These are phyloP conservation scores for Xylariales sp. DNA, from an alignment of 2,329 filamentous ascomycete species.

Conservation along the genomic window DNA sequence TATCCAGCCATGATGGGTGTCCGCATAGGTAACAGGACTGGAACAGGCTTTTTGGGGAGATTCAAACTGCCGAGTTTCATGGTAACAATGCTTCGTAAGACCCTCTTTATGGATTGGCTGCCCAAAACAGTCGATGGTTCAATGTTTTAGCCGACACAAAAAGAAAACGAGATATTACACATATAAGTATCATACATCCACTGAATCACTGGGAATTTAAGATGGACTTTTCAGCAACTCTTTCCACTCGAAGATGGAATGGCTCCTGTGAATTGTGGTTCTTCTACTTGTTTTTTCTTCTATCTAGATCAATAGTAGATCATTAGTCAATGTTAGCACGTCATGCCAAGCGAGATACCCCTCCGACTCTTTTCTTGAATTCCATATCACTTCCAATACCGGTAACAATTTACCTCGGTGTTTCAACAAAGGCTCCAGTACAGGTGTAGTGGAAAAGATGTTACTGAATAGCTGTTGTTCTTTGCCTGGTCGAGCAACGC, in stretches of 20 bases:
- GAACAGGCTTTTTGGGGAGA: slow-evolving; percentile 12
- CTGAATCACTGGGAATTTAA: neutral
- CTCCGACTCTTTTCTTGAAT: neutral
- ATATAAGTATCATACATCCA: neutral
- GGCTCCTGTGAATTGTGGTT: too few species aligned
- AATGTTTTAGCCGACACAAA: slow-evolving; percentile 3
- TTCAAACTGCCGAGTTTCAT: slow-evolving; percentile 19
- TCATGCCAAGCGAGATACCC: slow-evolving; percentile 4
- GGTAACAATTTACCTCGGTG: slow-evolving; percentile 2
- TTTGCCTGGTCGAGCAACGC: slow-evolving; percentile 1
- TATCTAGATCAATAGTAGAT: neutral
- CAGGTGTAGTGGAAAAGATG: neutral
- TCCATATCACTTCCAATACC: slow-evolving; percentile 5
- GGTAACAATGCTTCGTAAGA: slow-evolving; percentile 17
- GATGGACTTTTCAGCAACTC: neutral
- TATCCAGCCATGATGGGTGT: slow-evolving; percentile 19
- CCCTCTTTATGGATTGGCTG: slow-evolving; percentile 18
- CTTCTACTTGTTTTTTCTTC: neutral
- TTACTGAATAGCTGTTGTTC: neutral
- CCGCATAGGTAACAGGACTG: slow-evolving; percentile 19
- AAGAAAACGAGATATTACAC: neutral
- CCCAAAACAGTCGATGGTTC: slow-evolving; percentile 14
- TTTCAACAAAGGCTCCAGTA: slow-evolving; percentile 1
- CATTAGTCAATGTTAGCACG: neutral
- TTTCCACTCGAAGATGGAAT: too few species aligned